Percentiles rank a stretch among this genome's conserved stretches.
Conservation (phyloP, 345 rosid species). For the Melastoma malabathricum region DNA sequence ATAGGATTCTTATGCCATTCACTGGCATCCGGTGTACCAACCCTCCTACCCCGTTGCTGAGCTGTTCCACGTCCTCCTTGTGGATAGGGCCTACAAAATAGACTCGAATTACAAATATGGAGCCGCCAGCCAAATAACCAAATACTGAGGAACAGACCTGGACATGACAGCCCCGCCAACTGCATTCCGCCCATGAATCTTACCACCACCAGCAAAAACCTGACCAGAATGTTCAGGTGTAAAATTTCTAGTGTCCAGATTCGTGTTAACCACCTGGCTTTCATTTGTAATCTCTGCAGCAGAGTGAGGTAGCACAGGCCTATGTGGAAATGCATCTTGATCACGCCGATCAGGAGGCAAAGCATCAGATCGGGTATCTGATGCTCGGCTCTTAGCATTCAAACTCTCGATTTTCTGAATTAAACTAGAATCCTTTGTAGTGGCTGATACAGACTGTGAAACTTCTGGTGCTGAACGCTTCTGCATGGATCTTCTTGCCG, state of each 20-base stretch:
- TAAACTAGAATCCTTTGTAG: conserved; percentile 46
- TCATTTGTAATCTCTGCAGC: conserved; percentile 25
- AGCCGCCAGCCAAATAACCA: conserved; percentile 10
- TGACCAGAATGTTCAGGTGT: conserved; percentile 20
- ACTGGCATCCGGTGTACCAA: conserved; percentile 36
- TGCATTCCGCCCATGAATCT: conserved; percentile 20
- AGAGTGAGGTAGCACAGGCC: conserved; percentile 14
- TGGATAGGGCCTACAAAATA: conserved; percentile 46
- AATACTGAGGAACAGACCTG: conserved; percentile 41
- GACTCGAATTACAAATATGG: conserved; percentile 10
- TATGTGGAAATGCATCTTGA: conserved; percentile 29
- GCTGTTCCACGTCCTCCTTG: conserved; percentile 42
- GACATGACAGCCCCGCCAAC: conserved; percentile 21
- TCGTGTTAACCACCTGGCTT: conserved; percentile 19
- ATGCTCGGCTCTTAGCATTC: conserved; percentile 61
- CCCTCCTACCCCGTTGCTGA: conserved; percentile 47
- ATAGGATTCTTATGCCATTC: conserved; percentile 38
- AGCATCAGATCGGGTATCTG: conserved; percentile 37
- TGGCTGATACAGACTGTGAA: conserved; percentile 4
- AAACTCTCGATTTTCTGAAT: conserved; percentile 83
- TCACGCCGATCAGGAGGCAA: conserved; percentile 23
- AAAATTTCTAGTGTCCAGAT: conserved; percentile 15
- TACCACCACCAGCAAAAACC: conserved; percentile 28
- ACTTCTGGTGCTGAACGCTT: conserved; percentile 15
- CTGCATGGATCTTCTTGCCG: conserved; percentile 20